A percentile compares a stretch with the other conserved stretches of the same genome.
Evolutionary conservation across 169 alveolate genomes (phyloP).

Genomic region (Eimeria falciformis): DNA sequence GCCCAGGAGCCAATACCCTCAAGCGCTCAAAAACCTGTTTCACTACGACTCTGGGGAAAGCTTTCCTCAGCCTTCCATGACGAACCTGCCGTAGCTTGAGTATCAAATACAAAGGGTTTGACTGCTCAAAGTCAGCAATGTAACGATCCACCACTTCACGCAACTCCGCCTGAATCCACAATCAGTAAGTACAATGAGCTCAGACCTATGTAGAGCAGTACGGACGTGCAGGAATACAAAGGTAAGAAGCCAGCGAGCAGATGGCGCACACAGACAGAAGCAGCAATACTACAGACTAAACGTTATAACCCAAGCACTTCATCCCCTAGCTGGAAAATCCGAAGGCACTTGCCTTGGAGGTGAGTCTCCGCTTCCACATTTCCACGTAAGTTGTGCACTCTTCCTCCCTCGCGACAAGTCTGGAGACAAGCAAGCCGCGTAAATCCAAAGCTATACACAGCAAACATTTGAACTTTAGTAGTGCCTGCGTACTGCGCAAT

Average conservation of each 20-base stretch:
- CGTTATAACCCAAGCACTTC: no score
- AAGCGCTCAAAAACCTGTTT: background rate
- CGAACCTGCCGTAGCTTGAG: constrained; percentile 75
- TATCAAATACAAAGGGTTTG: constrained; percentile 42
- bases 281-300: no score
- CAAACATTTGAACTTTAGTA: no score
- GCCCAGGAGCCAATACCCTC: background rate
- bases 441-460: no score
- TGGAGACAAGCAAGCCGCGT: no score
- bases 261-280: no score
- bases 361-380: constrained; percentile 71
- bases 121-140: constrained; percentile 63
- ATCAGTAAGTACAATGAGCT: background rate
- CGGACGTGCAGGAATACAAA: background rate
- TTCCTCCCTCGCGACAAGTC: constrained; percentile 69
- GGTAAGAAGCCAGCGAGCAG: background rate
- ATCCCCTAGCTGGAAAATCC: background rate
- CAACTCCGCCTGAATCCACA: constrained; percentile 61
- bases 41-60: no score
- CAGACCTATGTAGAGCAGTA: background rate
- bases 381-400: constrained; percentile 74
- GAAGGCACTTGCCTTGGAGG: constrained; percentile 29
- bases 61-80: no score
- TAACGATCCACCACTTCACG: constrained; percentile 68
- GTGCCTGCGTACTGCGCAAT: no score